These are phyloP conservation scores for Cerioporus squamosus DNA, from an alignment of 1,284 basidiomycete genomes.

Conservation along the genomic window DNA sequence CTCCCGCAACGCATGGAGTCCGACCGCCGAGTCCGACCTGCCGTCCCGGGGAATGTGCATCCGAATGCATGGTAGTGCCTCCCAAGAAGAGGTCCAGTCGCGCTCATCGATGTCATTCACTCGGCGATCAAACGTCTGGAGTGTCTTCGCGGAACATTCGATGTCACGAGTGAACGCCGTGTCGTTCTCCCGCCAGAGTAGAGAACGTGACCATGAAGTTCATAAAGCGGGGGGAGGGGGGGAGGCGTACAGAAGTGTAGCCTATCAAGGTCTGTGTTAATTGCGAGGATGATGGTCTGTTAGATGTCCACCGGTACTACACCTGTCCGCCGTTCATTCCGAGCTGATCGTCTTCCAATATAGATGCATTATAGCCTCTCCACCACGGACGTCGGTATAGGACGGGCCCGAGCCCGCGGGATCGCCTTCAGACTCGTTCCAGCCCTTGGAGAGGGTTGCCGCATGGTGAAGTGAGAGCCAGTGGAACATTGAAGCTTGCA, in stretches of 20 bases:
- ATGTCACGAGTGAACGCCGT: not conserved
- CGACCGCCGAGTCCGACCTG: conserved; percentile 15
- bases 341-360: not conserved
- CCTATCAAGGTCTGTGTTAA: not conserved
- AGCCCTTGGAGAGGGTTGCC: not conserved
- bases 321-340: not conserved
- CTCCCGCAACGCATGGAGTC: no score
- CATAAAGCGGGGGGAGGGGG: no score
- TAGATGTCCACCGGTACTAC: not conserved
- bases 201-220: not conserved
- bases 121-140: conserved; percentile 27
- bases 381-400: not conserved
- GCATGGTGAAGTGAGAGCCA: conserved; percentile 1
- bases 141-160: conserved; percentile 13
- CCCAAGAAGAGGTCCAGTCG: conserved; percentile 6
- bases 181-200: not conserved
- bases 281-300: not conserved
- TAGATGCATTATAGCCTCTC: not conserved
- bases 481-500: not conserved
- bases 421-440: not conserved
- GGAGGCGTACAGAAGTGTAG: not conserved
- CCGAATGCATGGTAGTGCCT: conserved; percentile 3
- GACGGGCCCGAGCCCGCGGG: not conserved
- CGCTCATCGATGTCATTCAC: conserved; percentile 8
- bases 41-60: conserved; percentile 5